Conservation (phyloP, 176 grass and related monocot species). For the Eleusine indica region DNA sequence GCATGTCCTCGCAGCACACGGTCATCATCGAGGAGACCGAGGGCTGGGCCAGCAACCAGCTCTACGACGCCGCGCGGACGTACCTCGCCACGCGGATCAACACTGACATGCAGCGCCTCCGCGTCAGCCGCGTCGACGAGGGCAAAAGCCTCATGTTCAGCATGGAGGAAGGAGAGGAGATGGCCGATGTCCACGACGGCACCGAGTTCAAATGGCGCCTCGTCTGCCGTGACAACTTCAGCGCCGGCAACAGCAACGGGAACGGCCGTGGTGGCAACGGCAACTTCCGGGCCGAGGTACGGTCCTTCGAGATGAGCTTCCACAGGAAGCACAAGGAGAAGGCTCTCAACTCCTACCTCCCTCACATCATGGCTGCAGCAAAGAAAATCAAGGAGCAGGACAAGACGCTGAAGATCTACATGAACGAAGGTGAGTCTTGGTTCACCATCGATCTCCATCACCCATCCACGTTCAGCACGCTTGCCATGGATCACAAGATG, state of each 20-base stretch:
- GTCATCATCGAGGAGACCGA: conserved; percentile 76
- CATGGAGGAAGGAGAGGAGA: conserved; percentile 79
- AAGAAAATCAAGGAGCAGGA: conserved; percentile 70
- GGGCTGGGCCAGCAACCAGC: conserved; percentile 65
- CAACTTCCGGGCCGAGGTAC: conserved; percentile 44
- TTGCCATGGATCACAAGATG: conserved; percentile 68
- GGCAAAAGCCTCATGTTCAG: conserved; percentile 71
- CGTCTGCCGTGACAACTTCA: conserved; percentile 50
- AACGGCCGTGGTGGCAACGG: conserved; percentile 30
- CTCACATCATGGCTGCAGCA: conserved; percentile 61
- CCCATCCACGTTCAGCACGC: conserved; percentile 75
- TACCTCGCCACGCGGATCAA: conserved; percentile 82
- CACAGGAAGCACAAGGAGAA: conserved; percentile 75
- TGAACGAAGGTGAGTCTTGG: conserved; percentile 81
- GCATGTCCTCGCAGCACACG: conserved; percentile 64
- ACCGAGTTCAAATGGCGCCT: conserved; percentile 83
- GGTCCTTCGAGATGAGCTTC: conserved; percentile 80
- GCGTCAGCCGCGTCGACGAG: conserved; percentile 66
- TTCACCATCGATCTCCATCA: conserved; percentile 75
- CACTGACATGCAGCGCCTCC: conserved; percentile 67
- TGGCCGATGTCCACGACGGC: conserved; percentile 70
- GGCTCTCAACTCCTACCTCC: conserved; percentile 65
- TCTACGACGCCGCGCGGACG: conserved; percentile 67
- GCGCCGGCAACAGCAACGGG: background rate
- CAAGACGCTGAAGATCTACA: conserved; percentile 74